Conservation (phyloP, 2,329 filamentous ascomycete genomes). For the Aspergillus cejpii region DNA sequence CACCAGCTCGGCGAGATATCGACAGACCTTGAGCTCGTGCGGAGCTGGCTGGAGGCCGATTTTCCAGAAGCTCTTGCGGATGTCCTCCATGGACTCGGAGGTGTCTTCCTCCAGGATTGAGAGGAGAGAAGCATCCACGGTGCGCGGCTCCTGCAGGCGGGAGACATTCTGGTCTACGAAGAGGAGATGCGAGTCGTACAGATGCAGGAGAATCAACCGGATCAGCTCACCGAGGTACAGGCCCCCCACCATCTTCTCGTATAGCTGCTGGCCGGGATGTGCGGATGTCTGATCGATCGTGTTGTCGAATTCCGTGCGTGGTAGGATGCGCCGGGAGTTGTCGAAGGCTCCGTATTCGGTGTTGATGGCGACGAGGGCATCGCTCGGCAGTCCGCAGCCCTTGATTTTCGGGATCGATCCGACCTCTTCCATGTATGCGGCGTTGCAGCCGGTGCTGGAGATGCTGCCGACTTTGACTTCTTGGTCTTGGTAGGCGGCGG, state of each 20-base stretch:
- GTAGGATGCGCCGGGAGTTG: slow-evolving; percentile 44
- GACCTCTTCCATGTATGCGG: slow-evolving; percentile 92
- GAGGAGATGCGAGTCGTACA: slow-evolving; percentile 69
- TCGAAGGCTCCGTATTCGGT: slow-evolving; percentile 97
- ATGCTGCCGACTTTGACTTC: slow-evolving; percentile 95
- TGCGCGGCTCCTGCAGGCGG: slow-evolving; percentile 71
- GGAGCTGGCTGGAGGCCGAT: slow-evolving; percentile 63
- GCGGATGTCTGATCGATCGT: slow-evolving; percentile 80
- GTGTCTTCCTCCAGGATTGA: slow-evolving; percentile 87
- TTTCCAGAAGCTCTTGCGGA: slow-evolving; percentile 66
- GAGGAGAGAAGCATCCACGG: slow-evolving; percentile 82
- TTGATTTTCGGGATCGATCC: slow-evolving; percentile 90
- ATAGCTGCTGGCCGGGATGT: slow-evolving; percentile 85
- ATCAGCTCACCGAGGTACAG: slow-evolving; percentile 90
- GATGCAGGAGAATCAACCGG: slow-evolving; percentile 72
- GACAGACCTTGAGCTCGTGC: slow-evolving; percentile 77
- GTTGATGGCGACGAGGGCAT: slow-evolving; percentile 89
- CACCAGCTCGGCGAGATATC: slow-evolving; percentile 84
- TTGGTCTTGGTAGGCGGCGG: slow-evolving; percentile 87
- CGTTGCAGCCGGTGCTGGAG: slow-evolving; percentile 96
- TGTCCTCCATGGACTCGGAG: slow-evolving; percentile 84
- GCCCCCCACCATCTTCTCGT: slow-evolving; percentile 95
- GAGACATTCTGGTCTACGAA: slow-evolving; percentile 76
- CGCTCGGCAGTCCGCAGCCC: slow-evolving; percentile 76
- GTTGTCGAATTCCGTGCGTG: slow-evolving; percentile 47